Conservation (phyloP, 1,284 basidiomycete genomes). For the Puccinia polysora region DNA sequence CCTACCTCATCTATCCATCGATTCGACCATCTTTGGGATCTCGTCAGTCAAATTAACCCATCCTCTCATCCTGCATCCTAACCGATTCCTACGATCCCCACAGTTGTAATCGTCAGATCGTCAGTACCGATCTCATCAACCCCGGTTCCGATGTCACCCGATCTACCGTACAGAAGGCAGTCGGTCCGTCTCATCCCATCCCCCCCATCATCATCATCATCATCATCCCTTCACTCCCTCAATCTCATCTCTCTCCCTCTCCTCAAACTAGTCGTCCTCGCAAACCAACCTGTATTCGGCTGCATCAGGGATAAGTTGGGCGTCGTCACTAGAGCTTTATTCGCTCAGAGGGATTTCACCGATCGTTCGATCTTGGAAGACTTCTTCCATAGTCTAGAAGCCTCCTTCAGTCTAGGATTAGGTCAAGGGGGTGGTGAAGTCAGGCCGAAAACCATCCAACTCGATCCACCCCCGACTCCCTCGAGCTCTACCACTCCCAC, state of each 20-base stretch:
- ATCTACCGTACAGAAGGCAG: slow-evolving; percentile 94
- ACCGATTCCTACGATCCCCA: no score
- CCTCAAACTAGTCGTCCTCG: slow-evolving; percentile 41
- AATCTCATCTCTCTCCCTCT: slow-evolving; percentile 14
- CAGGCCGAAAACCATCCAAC: slow-evolving; percentile 55
- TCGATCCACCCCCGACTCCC: neutral
- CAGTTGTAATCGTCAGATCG: slow-evolving; percentile 93
- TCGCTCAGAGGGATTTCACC: slow-evolving; percentile 61
- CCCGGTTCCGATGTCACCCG: slow-evolving; percentile 84
- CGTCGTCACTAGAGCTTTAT: slow-evolving; percentile 87
- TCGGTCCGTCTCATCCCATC: slow-evolving; percentile 66
- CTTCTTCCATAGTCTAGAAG: slow-evolving; percentile 52
- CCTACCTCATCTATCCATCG: slow-evolving; percentile 49
- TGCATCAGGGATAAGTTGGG: slow-evolving; percentile 73
- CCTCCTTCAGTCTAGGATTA: slow-evolving; percentile 45
- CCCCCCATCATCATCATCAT: neutral
- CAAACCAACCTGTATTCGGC: slow-evolving; percentile 50
- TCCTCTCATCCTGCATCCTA: slow-evolving; percentile 47
- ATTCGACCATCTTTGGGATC: slow-evolving; percentile 79
- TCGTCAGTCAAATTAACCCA: slow-evolving; percentile 61
- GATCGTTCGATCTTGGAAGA: slow-evolving; percentile 51
- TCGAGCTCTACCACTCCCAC: slow-evolving; percentile 49
- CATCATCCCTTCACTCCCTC: slow-evolving; percentile 41
- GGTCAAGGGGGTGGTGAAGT: slow-evolving; percentile 47
- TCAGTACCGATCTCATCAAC: slow-evolving; percentile 71